Base-by-base conservation (phyloP, 306 rosid species). In the Glycine tomentella region DNA sequence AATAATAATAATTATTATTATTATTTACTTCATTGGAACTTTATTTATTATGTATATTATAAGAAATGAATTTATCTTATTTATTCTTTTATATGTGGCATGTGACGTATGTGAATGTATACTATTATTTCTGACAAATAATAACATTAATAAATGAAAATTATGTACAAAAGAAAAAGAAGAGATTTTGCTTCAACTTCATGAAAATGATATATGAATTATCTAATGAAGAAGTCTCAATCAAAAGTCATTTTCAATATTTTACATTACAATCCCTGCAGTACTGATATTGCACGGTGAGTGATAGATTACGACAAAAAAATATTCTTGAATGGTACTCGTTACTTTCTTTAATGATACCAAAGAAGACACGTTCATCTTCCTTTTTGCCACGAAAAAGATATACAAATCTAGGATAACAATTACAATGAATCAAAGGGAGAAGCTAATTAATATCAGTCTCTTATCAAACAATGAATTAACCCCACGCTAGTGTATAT, bases 301-400 rank as follows among this genome's bases (percentile, higher is more conserved):
- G 74, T 34, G 65, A 51, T 64, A 77, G 81, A 77, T 65, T 51
- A 16, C 1, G 44, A 51, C 74, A 17, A 77, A 66, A 25, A 34
- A 0, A 15, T 50, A 59, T 62, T 64, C 8, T 50, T 16, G 14
- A 48, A n/a, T 46, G 73, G 16, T 14, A 63, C 48, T 65, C 81
- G 15, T 56, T 52, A 66, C 56, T 66, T 52, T 69, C 61, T 59
- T 45, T 57, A 11, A 69, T 69, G 77, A 69, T 59, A 58, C 6
- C 16, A 48, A 45, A 3, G 48, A 25, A 62, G 72, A 76, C 72
- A 48, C 17, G 17, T 59, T 57, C 46, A 61, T 59, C 45, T 61
- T 9, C 11, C 49, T 46, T 62, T 34, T 0, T 58, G 5, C 20
- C n/a, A 25, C 11, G 58, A 56, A 53, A 42, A 42, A 4, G 53